Percentiles rank a stretch among this genome's conserved stretches.
Evolutionary conservation across 2,329 filamentous ascomycete genomes (phyloP).

Genomic region (Phaeophleospora eucalypticola): DNA sequence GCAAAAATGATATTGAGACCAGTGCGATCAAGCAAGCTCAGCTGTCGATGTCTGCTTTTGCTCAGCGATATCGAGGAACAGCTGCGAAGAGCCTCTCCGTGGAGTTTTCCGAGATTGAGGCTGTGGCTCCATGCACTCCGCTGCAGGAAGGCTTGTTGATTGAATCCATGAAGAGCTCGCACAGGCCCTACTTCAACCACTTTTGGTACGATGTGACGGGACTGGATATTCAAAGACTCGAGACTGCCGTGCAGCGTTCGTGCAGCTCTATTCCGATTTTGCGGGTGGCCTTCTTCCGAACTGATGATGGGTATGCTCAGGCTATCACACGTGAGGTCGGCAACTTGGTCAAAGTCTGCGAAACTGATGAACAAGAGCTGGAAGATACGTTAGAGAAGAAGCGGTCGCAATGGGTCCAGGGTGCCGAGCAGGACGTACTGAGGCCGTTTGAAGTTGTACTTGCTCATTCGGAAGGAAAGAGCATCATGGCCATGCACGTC

Average conservation of each 20-base stretch:
- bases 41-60: conserved; percentile 55
- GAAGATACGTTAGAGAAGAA: conserved; percentile 34
- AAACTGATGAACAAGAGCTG: conserved; percentile 34
- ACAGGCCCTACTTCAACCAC: conserved; percentile 68
- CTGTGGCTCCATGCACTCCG: conserved; percentile 76
- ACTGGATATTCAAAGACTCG: conserved; percentile 49
- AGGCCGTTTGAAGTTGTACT: conserved; percentile 53
- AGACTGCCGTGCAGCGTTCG: conserved; percentile 55
- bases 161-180: conserved; percentile 56
- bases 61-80: conserved; percentile 55
- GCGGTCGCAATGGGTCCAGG: conserved; percentile 51
- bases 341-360: conserved; percentile 38
- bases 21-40: conserved; percentile 48
- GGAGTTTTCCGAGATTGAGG: conserved; percentile 57
- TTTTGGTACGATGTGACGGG: conserved; percentile 59
- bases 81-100: conserved; percentile 54
- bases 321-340: conserved; percentile 51
- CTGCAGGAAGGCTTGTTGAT: conserved; percentile 84
- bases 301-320: conserved; percentile 73
- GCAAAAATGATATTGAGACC: conserved; percentile 17
- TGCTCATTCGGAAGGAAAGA: conserved; percentile 31
- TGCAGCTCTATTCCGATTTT: conserved; percentile 59
- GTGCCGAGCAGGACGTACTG: conserved; percentile 48
- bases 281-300: conserved; percentile 67
- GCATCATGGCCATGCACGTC: conserved; percentile 59